Evolutionary conservation across 805 yeast genomes (phyloP), one percentile per base, ranked within the genome.

Genomic region (Candida arabinofermentans): DNA sequence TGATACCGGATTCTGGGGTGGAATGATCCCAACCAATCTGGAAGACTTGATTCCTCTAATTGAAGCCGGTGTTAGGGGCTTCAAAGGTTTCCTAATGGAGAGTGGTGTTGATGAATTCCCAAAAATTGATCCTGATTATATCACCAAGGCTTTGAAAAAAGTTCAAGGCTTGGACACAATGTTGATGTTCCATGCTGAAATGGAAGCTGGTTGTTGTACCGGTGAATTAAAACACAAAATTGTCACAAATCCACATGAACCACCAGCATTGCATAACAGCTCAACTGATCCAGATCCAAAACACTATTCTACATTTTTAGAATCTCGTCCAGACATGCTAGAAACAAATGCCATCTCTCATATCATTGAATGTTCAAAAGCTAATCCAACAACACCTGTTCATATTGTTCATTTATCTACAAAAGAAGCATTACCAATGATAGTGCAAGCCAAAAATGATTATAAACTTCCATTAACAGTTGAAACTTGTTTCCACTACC

Each of bases 91-190:
- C 54, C 64, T 91, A 66, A 88, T 90, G 56, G 96, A 90, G 50
- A 83, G 93, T 34, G 96, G 97, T n/a, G 97, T 91, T 17, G 95
- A 88, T 39, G 97, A 90, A 63, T 90, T 91, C 61, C 97, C 97
- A 2, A 86, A 84, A 49, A 83, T 90, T 40, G 72, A 70, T 30
- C 75, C 83, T 16, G 59, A 59, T 2, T 82, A 88, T 57, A 83
- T 91, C 36, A 69, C 73, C 31, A 58, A 69, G 41, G 96, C 95
- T 7, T 74, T 91, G 77, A 59, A 70, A 16, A 61, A 53, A 12
- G 83, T 90, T 2, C 69, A 81, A 40, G 83, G 76, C 4, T 62
- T 76, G 33, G 72, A 76, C 24, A 86, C 97, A 0, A 62, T 88
- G 57, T 67, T 89, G 49, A 81, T 91, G 87, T 90, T 91, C 69